phyloP scores from a whole-genome alignment of 2,329 filamentous ascomycete genomes.

The Rhinocladiella similis region DNA sequence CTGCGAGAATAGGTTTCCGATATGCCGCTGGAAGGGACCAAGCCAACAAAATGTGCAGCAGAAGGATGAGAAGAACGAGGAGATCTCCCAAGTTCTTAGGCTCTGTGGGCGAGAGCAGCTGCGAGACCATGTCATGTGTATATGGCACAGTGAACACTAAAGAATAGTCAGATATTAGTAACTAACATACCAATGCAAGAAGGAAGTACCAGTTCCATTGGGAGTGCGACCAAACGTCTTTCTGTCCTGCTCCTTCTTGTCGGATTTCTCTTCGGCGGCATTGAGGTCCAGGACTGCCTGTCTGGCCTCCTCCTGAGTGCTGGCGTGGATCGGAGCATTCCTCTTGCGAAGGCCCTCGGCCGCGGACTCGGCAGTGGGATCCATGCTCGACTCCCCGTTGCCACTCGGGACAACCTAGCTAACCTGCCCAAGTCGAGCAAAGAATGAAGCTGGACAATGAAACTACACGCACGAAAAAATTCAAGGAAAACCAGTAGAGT shows the following conservation, averaged over 20 bases:
- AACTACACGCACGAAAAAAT: background rate
- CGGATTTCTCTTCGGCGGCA: constrained; percentile 44
- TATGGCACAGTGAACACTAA: constrained; percentile 92
- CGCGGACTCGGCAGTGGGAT: constrained; percentile 14
- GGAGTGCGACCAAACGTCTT: constrained; percentile 91
- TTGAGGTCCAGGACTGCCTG: constrained; percentile 52
- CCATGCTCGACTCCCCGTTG: background rate
- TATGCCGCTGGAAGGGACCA: constrained; percentile 69
- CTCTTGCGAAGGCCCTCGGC: constrained; percentile 50
- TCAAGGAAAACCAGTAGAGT: background rate
- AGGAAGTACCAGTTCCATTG: constrained; percentile 73
- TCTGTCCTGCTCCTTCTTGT: constrained; percentile 54
- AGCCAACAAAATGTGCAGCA: constrained; percentile 70
- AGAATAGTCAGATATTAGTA: constrained; percentile 1
- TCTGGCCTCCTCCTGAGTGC: constrained; percentile 42
- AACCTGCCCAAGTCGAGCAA: background rate
- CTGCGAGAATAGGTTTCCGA: constrained; percentile 75
- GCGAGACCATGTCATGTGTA: constrained; percentile 98
- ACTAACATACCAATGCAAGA: background rate
- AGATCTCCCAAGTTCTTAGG: constrained; percentile 92
- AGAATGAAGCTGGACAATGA: background rate
- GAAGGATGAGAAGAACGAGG: constrained; percentile 76
- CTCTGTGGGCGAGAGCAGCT: constrained; percentile 88
- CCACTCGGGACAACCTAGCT: background rate
- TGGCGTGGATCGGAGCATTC: constrained; percentile 38